These are phyloP conservation scores for Oryza rufipogon DNA, from an alignment of 176 grass and related monocot genomes.

Conservation along the genomic window DNA sequence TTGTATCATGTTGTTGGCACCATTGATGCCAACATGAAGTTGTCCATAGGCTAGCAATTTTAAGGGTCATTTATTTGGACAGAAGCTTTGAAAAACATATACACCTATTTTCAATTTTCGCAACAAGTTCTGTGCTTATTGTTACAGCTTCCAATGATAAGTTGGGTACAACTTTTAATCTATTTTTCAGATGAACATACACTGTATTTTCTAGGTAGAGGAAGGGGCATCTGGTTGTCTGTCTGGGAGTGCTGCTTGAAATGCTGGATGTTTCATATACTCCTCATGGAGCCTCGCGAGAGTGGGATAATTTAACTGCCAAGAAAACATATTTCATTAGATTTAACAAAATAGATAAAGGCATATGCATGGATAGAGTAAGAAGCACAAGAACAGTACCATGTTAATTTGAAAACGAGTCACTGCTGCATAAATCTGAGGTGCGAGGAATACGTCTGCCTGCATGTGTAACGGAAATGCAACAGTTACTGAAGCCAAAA, in stretches of 20 bases:
- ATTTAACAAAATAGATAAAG: neutral
- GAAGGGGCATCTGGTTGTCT: conserved; percentile 75
- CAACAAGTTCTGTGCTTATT: conserved; percentile 10
- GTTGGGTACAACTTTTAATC: neutral
- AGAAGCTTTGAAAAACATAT: conserved; percentile 3
- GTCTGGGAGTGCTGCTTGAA: conserved; percentile 71
- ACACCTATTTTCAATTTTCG: neutral
- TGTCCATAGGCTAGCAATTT: neutral
- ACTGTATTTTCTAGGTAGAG: conserved; percentile 39
- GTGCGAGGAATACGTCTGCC: conserved; percentile 85
- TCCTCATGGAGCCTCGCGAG: conserved; percentile 57
- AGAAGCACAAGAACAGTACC: conserved; percentile 37
- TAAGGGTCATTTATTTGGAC: neutral
- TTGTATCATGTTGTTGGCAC: too few species aligned
- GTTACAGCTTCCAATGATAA: neutral
- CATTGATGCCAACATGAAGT: too few species aligned
- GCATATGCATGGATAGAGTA: neutral
- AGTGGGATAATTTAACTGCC: conserved; percentile 65
- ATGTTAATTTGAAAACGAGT: conserved; percentile 63
- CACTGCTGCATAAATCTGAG: conserved; percentile 60
- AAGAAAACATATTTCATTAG: conserved; percentile 20
- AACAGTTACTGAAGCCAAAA: conserved; percentile 1
- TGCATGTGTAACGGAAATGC: conserved; percentile 48
- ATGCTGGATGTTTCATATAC: conserved; percentile 71
- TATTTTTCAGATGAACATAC: neutral